Percentiles rank a stretch among this genome's conserved stretches.
phyloP scores from a whole-genome alignment of 176 grass and related monocot species.

The Cymbopogon citratus region DNA sequence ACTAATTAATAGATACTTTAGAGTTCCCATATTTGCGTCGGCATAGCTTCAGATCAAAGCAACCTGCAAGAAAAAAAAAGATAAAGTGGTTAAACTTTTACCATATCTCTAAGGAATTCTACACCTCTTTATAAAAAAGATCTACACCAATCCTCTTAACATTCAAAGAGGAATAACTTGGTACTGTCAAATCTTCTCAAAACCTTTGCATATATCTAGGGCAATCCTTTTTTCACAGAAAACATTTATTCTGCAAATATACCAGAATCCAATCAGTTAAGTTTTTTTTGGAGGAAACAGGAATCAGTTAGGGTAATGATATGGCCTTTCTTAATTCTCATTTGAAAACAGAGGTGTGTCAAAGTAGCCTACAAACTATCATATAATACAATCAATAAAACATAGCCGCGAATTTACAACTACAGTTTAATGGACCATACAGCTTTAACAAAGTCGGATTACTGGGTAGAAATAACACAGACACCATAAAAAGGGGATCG shows the following conservation, averaged over 20 bases:
- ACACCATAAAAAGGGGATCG: background rate
- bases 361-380: background rate
- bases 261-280: background rate
- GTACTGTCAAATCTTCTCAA: background rate
- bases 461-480: background rate
- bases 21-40: background rate
- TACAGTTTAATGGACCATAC: background rate
- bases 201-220: background rate
- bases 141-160: background rate
- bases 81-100: background rate
- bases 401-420: background rate
- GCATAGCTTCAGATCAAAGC: background rate
- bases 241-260: background rate
- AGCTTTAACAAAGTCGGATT: background rate
- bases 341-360: background rate
- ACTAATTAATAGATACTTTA: background rate
- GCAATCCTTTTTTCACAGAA: background rate
- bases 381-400: background rate
- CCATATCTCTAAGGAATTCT: background rate
- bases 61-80: slow-evolving; percentile 2
- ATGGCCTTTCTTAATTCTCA: background rate
- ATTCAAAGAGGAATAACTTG: background rate
- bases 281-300: no score
- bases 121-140: background rate
- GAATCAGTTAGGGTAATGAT: background rate